phyloP scores from a whole-genome alignment of 768 basidiomycete species.

The Termitomyces sp. region DNA sequence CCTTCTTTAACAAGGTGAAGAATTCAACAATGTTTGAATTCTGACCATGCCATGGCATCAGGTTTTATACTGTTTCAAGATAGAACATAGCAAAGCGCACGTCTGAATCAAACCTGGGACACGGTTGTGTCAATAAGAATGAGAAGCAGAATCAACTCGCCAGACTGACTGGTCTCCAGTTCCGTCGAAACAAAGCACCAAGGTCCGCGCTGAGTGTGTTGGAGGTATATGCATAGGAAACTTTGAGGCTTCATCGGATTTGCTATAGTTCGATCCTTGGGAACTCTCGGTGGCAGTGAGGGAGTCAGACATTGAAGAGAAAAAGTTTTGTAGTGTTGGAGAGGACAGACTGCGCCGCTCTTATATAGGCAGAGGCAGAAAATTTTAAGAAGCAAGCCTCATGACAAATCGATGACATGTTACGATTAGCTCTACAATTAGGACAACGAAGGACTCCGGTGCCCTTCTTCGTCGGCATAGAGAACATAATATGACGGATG shows the following conservation, averaged over 20 bases:
- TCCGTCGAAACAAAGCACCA: conserved; percentile 70
- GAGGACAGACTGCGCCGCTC: neutral
- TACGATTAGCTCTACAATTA: neutral
- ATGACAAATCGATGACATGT: neutral
- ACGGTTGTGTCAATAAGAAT: neutral
- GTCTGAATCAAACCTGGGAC: conserved; percentile 23
- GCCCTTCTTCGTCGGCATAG: neutral
- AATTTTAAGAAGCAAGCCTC: neutral
- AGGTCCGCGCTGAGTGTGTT: conserved; percentile 32
- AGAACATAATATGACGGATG: neutral
- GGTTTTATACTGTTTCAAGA: neutral
- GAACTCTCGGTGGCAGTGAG: neutral
- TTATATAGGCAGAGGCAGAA: neutral
- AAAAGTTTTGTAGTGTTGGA: neutral
- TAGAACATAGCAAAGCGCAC: neutral
- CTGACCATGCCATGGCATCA: conserved; percentile 14
- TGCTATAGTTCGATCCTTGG: neutral
- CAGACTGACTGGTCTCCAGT: conserved; percentile 37
- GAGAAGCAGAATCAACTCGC: too few relatives aligned
- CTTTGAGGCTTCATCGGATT: neutral
- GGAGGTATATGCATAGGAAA: conserved; percentile 19
- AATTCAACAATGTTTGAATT: conserved; percentile 49
- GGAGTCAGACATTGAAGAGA: neutral
- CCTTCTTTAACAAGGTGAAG: conserved; percentile 47
- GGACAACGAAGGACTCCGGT: too few relatives aligned